A percentile compares a stretch with the other conserved stretches of the same genome.
Evolutionary conservation across 1,139 yeast species (phyloP).

Genomic region (Taphrina sp.): DNA sequence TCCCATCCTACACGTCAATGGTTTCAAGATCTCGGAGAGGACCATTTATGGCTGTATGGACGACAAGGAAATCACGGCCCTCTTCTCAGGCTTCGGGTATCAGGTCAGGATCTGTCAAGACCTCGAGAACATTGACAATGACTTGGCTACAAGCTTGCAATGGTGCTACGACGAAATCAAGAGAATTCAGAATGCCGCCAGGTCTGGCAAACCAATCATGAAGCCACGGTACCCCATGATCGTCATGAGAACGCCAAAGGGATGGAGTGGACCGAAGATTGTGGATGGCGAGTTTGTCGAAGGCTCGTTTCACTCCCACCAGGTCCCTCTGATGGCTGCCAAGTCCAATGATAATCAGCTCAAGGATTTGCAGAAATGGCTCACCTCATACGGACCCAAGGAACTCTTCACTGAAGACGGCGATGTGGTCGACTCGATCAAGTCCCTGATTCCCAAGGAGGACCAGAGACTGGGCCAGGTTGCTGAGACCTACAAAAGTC

Average conservation of each 20-base stretch:
- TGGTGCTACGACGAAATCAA: slow-evolving; percentile 37
- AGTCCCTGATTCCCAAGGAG: slow-evolving; percentile 35
- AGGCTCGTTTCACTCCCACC: slow-evolving; percentile 39
- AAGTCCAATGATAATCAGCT: slow-evolving; percentile 37
- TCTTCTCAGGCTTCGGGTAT: slow-evolving; percentile 39
- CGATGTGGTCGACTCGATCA: slow-evolving; percentile 36
- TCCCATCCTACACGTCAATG: slow-evolving; percentile 39
- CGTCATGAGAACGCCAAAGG: slow-evolving; percentile 39
- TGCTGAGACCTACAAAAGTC: slow-evolving; percentile 37
- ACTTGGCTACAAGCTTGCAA: slow-evolving; percentile 37
- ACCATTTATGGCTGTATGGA: slow-evolving; percentile 39
- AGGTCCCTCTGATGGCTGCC: slow-evolving; percentile 38
- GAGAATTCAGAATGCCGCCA: slow-evolving; percentile 37
- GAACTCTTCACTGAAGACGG: slow-evolving; percentile 37
- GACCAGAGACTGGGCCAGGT: slow-evolving; percentile 38
- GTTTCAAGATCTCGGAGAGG: slow-evolving; percentile 39
- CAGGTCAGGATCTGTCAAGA: slow-evolving; percentile 38
- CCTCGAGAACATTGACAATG: slow-evolving; percentile 34
- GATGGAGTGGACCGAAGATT: slow-evolving; percentile 38
- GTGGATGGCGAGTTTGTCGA: slow-evolving; percentile 38
- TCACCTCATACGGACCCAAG: slow-evolving; percentile 35
- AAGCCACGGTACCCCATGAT: slow-evolving; percentile 40
- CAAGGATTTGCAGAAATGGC: slow-evolving; percentile 37
- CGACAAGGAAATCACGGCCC: slow-evolving; percentile 38
- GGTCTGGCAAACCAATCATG: slow-evolving; percentile 37